Percentiles rank a stretch among this genome's conserved stretches.
These are phyloP conservation scores for Aspergillus floridensis DNA, from an alignment of 2,329 filamentous ascomycete species.

Conservation along the genomic window DNA sequence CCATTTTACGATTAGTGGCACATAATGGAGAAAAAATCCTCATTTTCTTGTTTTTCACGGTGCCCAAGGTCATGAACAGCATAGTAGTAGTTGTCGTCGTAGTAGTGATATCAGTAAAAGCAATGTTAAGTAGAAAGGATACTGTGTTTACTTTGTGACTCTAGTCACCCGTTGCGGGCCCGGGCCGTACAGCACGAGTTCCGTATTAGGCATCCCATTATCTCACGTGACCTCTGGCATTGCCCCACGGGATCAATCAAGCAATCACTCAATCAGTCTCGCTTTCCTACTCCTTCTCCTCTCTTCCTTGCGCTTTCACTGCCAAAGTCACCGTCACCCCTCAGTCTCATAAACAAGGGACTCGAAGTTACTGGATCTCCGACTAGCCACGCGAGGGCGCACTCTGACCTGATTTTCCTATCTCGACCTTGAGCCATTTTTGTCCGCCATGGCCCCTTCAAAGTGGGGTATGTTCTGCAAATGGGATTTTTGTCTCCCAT, in stretches of 20 bases:
- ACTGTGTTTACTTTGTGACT: too few relatives aligned
- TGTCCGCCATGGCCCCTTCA: slow-evolving; percentile 44
- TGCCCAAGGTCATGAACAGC: too few relatives aligned
- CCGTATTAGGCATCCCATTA: slow-evolving; percentile 12
- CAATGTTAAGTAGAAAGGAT: not conserved
- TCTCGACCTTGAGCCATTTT: slow-evolving; percentile 12
- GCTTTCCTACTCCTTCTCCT: not conserved
- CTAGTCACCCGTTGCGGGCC: too few relatives aligned
- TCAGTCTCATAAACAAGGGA: not conserved
- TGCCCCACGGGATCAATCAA: slow-evolving; percentile 17
- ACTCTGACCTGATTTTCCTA: slow-evolving; percentile 9
- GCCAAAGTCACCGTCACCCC: slow-evolving; percentile 3
- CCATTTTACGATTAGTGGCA: slow-evolving; percentile 22
- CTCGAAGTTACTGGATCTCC: not conserved
- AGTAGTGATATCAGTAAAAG: not conserved
- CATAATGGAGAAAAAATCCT: slow-evolving; percentile 21
- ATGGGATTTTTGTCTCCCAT: slow-evolving; percentile 4
- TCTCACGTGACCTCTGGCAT: slow-evolving; percentile 16
- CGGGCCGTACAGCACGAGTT: too few relatives aligned
- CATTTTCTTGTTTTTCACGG: not conserved
- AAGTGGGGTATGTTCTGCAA: slow-evolving; percentile 48
- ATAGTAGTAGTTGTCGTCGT: too few relatives aligned
- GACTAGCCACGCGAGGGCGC: not conserved
- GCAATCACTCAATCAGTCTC: not conserved
- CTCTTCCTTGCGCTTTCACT: not conserved